A percentile compares a stretch with the other conserved stretches of the same genome.
Evolutionary conservation across 2,329 filamentous ascomycete species (phyloP).

Genomic region (Emmonsiellopsis sp.): DNA sequence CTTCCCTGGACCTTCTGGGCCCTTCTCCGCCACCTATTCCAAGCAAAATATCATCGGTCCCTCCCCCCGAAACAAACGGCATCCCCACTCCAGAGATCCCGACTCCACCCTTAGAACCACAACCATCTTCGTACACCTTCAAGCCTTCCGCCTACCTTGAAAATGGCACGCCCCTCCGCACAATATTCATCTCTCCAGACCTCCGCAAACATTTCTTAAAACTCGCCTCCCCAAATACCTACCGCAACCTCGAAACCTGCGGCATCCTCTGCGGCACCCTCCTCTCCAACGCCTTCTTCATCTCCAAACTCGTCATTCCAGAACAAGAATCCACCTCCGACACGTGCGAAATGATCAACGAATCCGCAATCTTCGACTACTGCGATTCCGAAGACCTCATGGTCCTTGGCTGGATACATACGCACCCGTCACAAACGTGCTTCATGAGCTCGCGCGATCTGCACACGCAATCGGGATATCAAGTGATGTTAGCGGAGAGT

Average conservation of each 20-base stretch:
- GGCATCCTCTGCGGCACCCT: slow-evolving; percentile 86
- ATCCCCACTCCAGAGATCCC: slow-evolving; percentile 7
- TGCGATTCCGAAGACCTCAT: slow-evolving; percentile 76
- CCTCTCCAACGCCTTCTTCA: slow-evolving; percentile 87
- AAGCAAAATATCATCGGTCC: slow-evolving; percentile 15
- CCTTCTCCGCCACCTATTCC: slow-evolving; percentile 13
- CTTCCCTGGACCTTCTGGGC: not conserved
- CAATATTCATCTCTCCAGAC: slow-evolving; percentile 71
- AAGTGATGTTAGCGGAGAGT: slow-evolving; percentile 92
- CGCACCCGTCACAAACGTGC: slow-evolving; percentile 90
- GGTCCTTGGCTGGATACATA: slow-evolving; percentile 95
- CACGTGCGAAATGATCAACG: slow-evolving; percentile 90
- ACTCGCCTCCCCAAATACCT: slow-evolving; percentile 67
- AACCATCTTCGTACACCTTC: slow-evolving; percentile 60
- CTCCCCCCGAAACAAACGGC: slow-evolving; percentile 20
- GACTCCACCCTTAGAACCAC: slow-evolving; percentile 19
- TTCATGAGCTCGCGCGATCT: slow-evolving; percentile 94
- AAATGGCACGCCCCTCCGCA: slow-evolving; percentile 74
- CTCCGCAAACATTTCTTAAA: slow-evolving; percentile 67
- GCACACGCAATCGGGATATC: slow-evolving; percentile 89
- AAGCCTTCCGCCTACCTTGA: slow-evolving; percentile 80
- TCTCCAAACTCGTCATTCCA: slow-evolving; percentile 79
- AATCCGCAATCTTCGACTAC: slow-evolving; percentile 76
- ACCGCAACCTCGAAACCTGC: slow-evolving; percentile 79
- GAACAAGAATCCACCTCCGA: slow-evolving; percentile 84